phyloP scores from a whole-genome alignment of 768 basidiomycete species.

The Lactifluus subvellereus region DNA sequence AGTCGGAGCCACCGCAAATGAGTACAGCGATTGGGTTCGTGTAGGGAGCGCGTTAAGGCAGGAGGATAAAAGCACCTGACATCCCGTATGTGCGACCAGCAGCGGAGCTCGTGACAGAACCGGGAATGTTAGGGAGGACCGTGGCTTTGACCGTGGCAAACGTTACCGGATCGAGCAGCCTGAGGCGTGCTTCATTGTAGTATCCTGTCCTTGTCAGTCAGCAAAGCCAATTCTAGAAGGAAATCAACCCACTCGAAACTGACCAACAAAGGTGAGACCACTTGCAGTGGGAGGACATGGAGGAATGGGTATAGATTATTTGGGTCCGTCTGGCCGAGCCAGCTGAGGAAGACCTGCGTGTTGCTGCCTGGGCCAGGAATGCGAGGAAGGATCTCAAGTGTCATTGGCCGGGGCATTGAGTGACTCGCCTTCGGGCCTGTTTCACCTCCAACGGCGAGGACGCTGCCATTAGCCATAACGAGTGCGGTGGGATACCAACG shows the following conservation, averaged over 20 bases:
- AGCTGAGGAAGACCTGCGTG: constrained; percentile 57
- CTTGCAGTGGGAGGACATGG: constrained; percentile 53
- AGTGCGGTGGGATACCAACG: constrained; percentile 74
- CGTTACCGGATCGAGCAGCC: constrained; percentile 48
- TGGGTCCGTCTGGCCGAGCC: constrained; percentile 66
- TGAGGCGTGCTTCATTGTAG: constrained; percentile 69
- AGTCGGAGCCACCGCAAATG: constrained; percentile 71
- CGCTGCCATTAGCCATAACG: constrained; percentile 64
- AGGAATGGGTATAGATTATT: constrained; percentile 80
- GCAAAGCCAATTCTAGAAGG: background rate
- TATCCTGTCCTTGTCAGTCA: constrained; percentile 42
- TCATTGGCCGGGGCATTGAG: constrained; percentile 48
- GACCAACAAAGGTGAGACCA: constrained; percentile 63
- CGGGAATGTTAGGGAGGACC: constrained; percentile 66
- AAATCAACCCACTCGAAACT: constrained; percentile 22
- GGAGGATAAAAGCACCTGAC: constrained; percentile 61
- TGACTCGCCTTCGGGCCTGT: constrained; percentile 43
- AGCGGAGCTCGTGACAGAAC: constrained; percentile 64
- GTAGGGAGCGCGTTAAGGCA: constrained; percentile 70
- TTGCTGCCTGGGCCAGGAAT: constrained; percentile 50
- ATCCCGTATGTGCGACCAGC: constrained; percentile 74
- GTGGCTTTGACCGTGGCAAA: constrained; percentile 48
- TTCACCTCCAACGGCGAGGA: constrained; percentile 73
- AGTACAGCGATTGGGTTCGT: constrained; percentile 63
- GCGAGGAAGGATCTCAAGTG: constrained; percentile 64